These are phyloP conservation scores for Globisporangium cylindrosporum DNA, from an alignment of 352 stramenopile species.

Conservation along the genomic window DNA sequence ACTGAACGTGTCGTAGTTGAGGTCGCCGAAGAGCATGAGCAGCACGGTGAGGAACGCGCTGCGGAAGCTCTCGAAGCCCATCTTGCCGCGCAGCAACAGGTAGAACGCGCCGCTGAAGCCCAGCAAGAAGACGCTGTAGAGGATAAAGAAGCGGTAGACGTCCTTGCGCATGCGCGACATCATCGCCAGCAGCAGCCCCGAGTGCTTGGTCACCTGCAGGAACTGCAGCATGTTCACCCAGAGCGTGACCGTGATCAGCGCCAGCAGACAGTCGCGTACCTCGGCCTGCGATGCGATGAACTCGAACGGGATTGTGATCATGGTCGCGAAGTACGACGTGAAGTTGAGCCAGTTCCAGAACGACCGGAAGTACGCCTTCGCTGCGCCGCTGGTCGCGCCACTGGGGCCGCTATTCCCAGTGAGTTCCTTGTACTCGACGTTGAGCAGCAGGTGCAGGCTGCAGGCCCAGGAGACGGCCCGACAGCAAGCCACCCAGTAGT, in stretches of 20 bases:
- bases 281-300: constrained; percentile 28
- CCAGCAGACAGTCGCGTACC: constrained; percentile 46
- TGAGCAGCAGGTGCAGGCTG: constrained; percentile 49
- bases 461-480: constrained; percentile 48
- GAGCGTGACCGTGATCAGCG: constrained; percentile 55
- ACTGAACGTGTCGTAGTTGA: constrained; percentile 39
- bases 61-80: constrained; percentile 56
- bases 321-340: constrained; percentile 38
- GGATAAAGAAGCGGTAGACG: constrained; percentile 61
- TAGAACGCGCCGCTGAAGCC: constrained; percentile 75
- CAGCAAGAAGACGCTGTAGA: constrained; percentile 71
- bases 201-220: constrained; percentile 56
- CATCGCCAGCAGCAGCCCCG: constrained; percentile 69
- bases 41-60: constrained; percentile 71
- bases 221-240: constrained; percentile 75
- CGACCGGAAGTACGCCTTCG: constrained; percentile 45
- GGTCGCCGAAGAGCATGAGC: constrained; percentile 68
- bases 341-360: constrained; percentile 66
- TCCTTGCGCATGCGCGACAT: constrained; percentile 75
- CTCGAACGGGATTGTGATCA: constrained; percentile 54
- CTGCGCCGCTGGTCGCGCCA: constrained; percentile 18
- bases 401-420: constrained; percentile 13
- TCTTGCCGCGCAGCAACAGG: constrained; percentile 51
- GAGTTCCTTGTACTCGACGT: constrained; percentile 51
- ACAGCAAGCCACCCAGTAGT: constrained; percentile 40